Conservation (phyloP, 495 filamentous ascomycete species). For the Penicillium goetzii region DNA sequence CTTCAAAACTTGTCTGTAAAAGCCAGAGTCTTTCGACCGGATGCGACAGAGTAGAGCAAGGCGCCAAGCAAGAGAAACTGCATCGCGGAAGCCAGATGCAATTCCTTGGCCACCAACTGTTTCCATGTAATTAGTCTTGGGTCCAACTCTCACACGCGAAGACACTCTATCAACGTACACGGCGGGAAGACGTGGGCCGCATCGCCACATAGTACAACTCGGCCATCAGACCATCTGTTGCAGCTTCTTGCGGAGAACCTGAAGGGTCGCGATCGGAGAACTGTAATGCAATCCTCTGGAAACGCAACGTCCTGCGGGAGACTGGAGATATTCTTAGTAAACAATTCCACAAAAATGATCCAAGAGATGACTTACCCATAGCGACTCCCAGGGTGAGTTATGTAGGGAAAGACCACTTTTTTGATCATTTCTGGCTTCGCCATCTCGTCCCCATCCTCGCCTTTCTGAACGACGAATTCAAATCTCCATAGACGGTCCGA, state of each 20-base stretch:
- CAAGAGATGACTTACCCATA: slow-evolving; percentile 30
- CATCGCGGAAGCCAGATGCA: slow-evolving; percentile 46
- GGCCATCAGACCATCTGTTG: slow-evolving; percentile 52
- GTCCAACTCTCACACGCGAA: not conserved
- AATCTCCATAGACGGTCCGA: slow-evolving; percentile 51
- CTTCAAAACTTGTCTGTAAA: slow-evolving; percentile 28
- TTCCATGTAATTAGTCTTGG: not conserved
- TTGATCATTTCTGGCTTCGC: slow-evolving; percentile 30
- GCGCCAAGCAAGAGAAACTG: slow-evolving; percentile 49
- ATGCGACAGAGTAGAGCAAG: slow-evolving; percentile 40
- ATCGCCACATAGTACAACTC: slow-evolving; percentile 53
- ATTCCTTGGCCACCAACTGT: slow-evolving; percentile 57
- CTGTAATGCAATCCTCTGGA: slow-evolving; percentile 51
- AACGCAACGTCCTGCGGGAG: slow-evolving; percentile 37
- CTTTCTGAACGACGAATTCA: slow-evolving; percentile 45
- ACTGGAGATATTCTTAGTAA: slow-evolving; percentile 14
- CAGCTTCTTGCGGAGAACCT: slow-evolving; percentile 49
- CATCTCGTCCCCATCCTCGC: slow-evolving; percentile 39
- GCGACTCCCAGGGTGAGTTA: slow-evolving; percentile 35
- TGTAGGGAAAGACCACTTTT: slow-evolving; percentile 38
- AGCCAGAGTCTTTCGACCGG: slow-evolving; percentile 1
- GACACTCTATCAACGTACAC: slow-evolving; percentile 31
- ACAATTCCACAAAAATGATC: not conserved
- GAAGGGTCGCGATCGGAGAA: slow-evolving; percentile 53
- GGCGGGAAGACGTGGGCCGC: slow-evolving; percentile 61